A percentile compares a stretch with the other conserved stretches of the same genome.
Conservation (phyloP, 306 rosid species). For the Delonix regia region DNA sequence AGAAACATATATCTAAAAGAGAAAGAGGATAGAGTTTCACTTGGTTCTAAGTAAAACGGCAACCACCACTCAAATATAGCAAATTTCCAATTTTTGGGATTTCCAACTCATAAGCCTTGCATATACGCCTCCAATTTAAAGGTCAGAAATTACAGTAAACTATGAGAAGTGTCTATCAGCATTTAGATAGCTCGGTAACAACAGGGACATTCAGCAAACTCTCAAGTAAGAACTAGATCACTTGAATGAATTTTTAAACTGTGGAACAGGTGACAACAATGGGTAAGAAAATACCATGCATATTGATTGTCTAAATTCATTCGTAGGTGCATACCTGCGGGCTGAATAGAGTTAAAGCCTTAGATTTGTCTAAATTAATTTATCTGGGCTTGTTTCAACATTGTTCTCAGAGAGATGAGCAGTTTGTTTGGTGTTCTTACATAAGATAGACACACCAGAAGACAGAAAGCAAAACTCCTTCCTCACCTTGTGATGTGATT, state of each 20-base stretch:
- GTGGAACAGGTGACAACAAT: neutral
- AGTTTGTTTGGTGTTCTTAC: neutral
- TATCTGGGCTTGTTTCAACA: neutral
- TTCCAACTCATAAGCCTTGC: neutral
- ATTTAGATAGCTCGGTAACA: neutral
- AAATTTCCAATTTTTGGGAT: neutral
- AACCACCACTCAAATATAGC: neutral
- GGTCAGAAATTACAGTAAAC: neutral
- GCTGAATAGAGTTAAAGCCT: neutral
- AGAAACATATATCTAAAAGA: neutral
- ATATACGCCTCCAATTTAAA: neutral
- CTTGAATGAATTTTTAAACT: neutral
- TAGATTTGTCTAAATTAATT: neutral
- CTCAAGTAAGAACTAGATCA: neutral
- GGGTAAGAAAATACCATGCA: neutral
- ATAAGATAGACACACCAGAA: neutral
- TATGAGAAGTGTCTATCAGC: neutral
- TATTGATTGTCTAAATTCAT: neutral
- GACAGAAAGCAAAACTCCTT: neutral
- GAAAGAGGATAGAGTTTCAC: neutral
- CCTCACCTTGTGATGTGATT: neutral
- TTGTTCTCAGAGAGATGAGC: neutral
- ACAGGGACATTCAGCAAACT: neutral
- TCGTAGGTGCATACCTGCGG: no score
- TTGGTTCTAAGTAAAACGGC: neutral